Conservation (phyloP, 2,329 filamentous ascomycete genomes). For the Epichloe bromicola region DNA sequence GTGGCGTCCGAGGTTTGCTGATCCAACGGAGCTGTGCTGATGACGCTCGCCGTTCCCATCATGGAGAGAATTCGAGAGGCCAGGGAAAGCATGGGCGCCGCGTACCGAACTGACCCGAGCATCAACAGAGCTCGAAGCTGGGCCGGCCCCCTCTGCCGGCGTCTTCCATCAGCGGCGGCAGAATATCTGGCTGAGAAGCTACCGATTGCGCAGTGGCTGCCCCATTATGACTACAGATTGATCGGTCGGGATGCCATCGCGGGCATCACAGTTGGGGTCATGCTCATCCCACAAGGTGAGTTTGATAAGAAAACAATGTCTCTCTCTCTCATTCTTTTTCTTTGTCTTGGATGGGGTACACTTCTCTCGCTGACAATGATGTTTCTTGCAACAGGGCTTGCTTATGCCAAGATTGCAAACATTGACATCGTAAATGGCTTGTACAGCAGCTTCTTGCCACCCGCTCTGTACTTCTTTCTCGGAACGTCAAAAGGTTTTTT, state of each 20-base stretch:
- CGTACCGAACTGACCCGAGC: slow-evolving; percentile 15
- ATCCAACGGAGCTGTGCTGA: too few species aligned
- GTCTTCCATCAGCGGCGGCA: slow-evolving; percentile 37
- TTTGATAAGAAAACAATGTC: neutral
- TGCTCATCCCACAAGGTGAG: slow-evolving; percentile 43
- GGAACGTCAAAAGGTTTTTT: slow-evolving; percentile 46
- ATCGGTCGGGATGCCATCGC: slow-evolving; percentile 47
- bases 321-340: too few species aligned
- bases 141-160: slow-evolving; percentile 10
- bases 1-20: too few species aligned
- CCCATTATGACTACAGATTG: slow-evolving; percentile 48
- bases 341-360: too few species aligned
- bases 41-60: neutral
- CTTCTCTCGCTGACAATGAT: too few species aligned
- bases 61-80: slow-evolving; percentile 11
- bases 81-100: slow-evolving; percentile 9
- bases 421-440: slow-evolving; percentile 48
- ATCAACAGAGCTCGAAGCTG: slow-evolving; percentile 14
- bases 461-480: slow-evolving; percentile 44
- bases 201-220: slow-evolving; percentile 50
- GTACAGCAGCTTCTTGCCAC: slow-evolving; percentile 46
- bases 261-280: slow-evolving; percentile 45
- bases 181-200: slow-evolving; percentile 48
- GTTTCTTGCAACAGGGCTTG: slow-evolving; percentile 27
- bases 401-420: slow-evolving; percentile 48